Conservation (phyloP, 148 eudicot species). For the Spergularia bocconei region DNA sequence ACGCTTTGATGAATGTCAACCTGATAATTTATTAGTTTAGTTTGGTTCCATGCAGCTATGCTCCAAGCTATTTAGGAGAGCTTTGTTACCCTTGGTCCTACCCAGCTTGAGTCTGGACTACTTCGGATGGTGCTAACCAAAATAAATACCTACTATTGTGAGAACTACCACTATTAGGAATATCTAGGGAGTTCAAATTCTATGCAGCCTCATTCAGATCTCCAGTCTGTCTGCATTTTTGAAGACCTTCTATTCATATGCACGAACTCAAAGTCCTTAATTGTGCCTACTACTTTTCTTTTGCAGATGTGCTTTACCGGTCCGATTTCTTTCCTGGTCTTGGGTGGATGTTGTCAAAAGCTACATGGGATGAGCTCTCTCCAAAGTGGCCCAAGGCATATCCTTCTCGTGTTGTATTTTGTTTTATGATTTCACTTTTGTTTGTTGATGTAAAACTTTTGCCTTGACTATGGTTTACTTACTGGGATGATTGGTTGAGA, state of each 20-base stretch:
- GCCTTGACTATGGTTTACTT: conserved; percentile 74
- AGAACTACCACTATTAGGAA: no score
- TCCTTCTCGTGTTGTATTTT: conserved; percentile 52
- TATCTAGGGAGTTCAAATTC: no score
- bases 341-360: conserved; percentile 92
- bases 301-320: conserved; percentile 88
- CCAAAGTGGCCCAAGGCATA: conserved; percentile 99
- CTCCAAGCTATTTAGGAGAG: no score
- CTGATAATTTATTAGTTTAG: no score
- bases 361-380: conserved; percentile 93
- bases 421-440: conserved; percentile 14
- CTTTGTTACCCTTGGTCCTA: no score
- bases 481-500: conserved; percentile 99
- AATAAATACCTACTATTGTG: no score
- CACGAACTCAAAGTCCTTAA: not conserved
- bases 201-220: no score
- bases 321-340: conserved; percentile 99
- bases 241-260: not conserved
- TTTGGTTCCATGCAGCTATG: no score
- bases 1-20: no score
- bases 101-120: no score
- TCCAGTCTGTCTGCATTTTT: no score
- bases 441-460: conserved; percentile 17
- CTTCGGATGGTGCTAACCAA: no score
- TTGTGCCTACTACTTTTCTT: not conserved